Base-by-base conservation (phyloP, 805 yeast species). In the Zygosaccharomyces siamensis region DNA sequence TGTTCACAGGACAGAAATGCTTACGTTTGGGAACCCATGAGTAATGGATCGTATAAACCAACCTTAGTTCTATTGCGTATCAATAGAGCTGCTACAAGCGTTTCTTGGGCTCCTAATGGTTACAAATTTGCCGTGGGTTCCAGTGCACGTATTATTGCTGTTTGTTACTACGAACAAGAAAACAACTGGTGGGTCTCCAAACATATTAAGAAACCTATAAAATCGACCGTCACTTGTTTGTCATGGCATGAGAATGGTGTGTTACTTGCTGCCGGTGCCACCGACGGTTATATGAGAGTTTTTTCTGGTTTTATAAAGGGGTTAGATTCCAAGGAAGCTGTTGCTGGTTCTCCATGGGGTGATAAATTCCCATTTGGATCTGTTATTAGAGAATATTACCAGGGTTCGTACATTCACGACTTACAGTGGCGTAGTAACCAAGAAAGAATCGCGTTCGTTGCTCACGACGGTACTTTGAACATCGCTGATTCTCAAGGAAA, bases 101-200 rank as follows among this genome's bases (percentile, higher is more conserved):
- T 89, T 45, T 79, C 81, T 58, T 93, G 99, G 99, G 86, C 96
- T 7, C 97, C 98, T 18, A 80, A 79, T 58, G 98, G 97, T n/a
- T 72, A 72, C 63, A 93, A 93, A 72, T 93, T 93, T 70, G 99
- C 99, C 1, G 98, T 92, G 42, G 99, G 97, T 0, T 86, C 96
- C 2, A 89, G 96, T 41, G 97, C 96, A 39, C 76, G 98, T 51
- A 85, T 86, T 54, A 84, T 93, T 68, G 97, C 98, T 7, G 86
- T 93, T 43, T 93, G 99, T 73, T 93, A 90, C 72, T 93, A 86
- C 66, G 99, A 93, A 71, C 86, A 77, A 53, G 97, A 89, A 61
- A 93, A 92, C 67, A 96, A 93, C 67, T 93, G 99, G 99, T 93
- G 99, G 99, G 90, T 93, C 45, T 88, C 98, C 11, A 92, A 92